Evolutionary conservation across 1,284 basidiomycete genomes (phyloP).

Genomic region (Pseudozyma flocculosa): DNA sequence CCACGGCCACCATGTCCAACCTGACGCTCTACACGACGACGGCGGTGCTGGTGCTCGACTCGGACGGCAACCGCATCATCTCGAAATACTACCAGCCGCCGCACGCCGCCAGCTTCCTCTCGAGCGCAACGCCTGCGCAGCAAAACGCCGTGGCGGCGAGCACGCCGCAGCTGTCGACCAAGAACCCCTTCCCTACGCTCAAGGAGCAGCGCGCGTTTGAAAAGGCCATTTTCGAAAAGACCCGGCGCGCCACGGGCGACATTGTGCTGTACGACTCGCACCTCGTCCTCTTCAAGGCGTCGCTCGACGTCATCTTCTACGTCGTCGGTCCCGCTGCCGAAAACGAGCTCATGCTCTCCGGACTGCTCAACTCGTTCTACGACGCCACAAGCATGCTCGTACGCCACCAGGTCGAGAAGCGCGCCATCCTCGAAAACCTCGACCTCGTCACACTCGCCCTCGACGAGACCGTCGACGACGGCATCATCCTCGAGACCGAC

Average conservation of each 20-base stretch:
- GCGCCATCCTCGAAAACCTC: conserved; percentile 88
- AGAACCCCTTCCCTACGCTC: conserved; percentile 69
- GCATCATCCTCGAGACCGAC: conserved; percentile 96
- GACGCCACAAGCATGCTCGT: conserved; percentile 84
- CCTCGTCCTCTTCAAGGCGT: conserved; percentile 88
- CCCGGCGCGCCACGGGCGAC: conserved; percentile 62
- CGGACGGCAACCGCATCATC: conserved; percentile 88
- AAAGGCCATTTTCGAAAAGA: conserved; percentile 89
- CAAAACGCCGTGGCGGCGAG: conserved; percentile 27
- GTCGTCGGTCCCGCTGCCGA: conserved; percentile 83
- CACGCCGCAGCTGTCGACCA: conserved; percentile 40
- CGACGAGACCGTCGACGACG: conserved; percentile 97
- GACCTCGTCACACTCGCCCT: conserved; percentile 89
- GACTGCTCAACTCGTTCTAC: conserved; percentile 77
- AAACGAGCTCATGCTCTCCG: conserved; percentile 94
- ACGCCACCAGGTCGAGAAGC: conserved; percentile 84
- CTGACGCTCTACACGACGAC: conserved; percentile 56
- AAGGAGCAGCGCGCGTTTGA: conserved; percentile 96
- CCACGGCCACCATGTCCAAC: conserved; percentile 15
- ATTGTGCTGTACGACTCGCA: conserved; percentile 90
- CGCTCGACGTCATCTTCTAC: conserved; percentile 93
- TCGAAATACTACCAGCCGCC: conserved; percentile 90
- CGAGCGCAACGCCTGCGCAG: conserved; percentile 35
- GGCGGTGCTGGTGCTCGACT: conserved; percentile 82
- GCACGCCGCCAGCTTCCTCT: conserved; percentile 60